These are phyloP conservation scores for Aspergillus vadensis DNA, from an alignment of 2,329 filamentous ascomycete species.

Conservation along the genomic window DNA sequence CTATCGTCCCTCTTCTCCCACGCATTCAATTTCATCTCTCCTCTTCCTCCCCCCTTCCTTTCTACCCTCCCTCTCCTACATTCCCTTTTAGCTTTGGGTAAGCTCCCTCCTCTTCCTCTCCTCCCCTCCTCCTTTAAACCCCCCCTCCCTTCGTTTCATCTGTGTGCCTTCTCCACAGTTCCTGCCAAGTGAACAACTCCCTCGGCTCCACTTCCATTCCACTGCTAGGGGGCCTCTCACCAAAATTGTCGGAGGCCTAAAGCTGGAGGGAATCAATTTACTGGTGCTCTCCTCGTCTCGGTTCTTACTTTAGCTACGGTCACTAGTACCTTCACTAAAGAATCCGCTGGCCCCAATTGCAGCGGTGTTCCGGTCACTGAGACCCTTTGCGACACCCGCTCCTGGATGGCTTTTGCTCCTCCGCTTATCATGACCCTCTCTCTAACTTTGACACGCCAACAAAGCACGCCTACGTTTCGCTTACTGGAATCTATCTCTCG, in stretches of 20 bases:
- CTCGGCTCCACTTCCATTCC: constrained; percentile 32
- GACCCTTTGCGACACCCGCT: constrained; percentile 7
- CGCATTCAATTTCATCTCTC: constrained; percentile 4
- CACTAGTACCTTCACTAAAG: neutral
- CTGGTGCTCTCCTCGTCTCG: neutral
- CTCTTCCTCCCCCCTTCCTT: neutral
- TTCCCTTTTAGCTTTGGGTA: constrained; percentile 13
- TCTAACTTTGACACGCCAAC: constrained; percentile 1
- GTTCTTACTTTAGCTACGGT: neutral
- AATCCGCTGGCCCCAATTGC: neutral
- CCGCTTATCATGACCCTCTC: constrained; percentile 9
- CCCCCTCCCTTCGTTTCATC: constrained; percentile 17
- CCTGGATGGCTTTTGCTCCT: constrained; percentile 3
- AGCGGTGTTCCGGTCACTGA: neutral
- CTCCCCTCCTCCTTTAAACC: constrained; percentile 10
- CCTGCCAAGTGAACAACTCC: constrained; percentile 27
- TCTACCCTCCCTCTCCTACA: constrained; percentile 6
- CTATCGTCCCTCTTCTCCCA: neutral
- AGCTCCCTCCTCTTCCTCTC: constrained; percentile 3
- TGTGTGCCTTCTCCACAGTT: constrained; percentile 32
- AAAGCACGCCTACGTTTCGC: constrained; percentile 7
- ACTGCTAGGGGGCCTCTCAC: constrained; percentile 26
- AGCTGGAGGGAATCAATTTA: neutral
- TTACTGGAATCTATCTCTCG: neutral
- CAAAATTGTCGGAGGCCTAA: constrained; percentile 1